phyloP scores from a whole-genome alignment of 1,284 basidiomycete genomes.

The Flammula alnicola region DNA sequence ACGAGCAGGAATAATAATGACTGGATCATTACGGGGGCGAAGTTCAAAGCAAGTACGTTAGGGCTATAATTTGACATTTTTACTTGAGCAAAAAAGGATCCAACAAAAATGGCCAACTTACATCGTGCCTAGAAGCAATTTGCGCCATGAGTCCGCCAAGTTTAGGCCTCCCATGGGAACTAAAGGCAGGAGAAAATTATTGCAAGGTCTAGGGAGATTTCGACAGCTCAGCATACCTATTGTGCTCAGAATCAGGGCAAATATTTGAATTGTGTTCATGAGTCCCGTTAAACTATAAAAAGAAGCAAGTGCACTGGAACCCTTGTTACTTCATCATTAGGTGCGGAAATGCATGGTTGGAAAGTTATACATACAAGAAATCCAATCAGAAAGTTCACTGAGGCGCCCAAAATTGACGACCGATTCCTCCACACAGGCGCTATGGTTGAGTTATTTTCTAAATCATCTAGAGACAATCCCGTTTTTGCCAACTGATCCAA shows the following conservation, averaged over 20 bases:
- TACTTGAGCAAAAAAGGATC: conserved; percentile 4
- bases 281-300: conserved; percentile 74
- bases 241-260: conserved; percentile 69
- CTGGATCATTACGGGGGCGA: conserved; percentile 56
- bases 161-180: conserved; percentile 48
- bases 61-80: conserved; percentile 48
- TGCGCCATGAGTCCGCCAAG: conserved; percentile 52
- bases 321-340: no score
- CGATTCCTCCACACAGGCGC: conserved; percentile 60
- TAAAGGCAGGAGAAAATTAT: no score
- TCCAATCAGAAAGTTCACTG: conserved; percentile 48
- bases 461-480: conserved; percentile 56
- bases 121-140: conserved; percentile 70
- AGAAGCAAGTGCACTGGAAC: conserved; percentile 66
- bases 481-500: conserved; percentile 57
- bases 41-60: conserved; percentile 72
- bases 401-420: conserved; percentile 50
- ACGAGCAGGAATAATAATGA: conserved; percentile 59
- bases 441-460: conserved; percentile 56
- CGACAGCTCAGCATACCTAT: no score
- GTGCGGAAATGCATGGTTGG: no score
- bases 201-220: neutral
- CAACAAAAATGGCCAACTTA: conserved; percentile 35
- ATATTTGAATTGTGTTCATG: conserved; percentile 69
- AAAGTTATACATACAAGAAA: conserved; percentile 50